phyloP scores from a whole-genome alignment of 2,329 filamentous ascomycete species.

The Juglanconis juglandina region DNA sequence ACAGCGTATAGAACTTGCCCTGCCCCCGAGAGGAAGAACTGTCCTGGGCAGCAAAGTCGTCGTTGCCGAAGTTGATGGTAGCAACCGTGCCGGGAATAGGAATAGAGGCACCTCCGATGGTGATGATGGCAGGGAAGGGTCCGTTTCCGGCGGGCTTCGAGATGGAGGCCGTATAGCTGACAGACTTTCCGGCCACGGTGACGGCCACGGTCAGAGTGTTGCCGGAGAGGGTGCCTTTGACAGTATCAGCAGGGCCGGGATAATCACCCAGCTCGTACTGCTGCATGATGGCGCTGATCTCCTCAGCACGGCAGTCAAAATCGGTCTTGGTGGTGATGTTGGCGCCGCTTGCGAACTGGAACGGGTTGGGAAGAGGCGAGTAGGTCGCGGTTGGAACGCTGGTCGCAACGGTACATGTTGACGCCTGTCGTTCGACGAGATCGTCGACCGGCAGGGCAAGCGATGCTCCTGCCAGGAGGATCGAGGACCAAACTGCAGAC shows the following conservation, averaged over 20 bases:
- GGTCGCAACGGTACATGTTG: slow-evolving; percentile 31
- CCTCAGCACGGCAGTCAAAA: slow-evolving; percentile 45
- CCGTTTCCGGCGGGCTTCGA: slow-evolving; percentile 39
- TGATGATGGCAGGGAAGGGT: slow-evolving; percentile 56
- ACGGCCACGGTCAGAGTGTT: slow-evolving; percentile 42
- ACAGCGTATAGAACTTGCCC: slow-evolving; percentile 58
- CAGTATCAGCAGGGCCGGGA: slow-evolving; percentile 42
- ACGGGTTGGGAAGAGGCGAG: slow-evolving; percentile 45
- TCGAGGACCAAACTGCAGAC: not conserved
- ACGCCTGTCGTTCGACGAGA: slow-evolving; percentile 34
- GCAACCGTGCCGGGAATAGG: slow-evolving; percentile 53
- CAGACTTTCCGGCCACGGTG: slow-evolving; percentile 41
- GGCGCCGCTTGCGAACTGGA: slow-evolving; percentile 40
- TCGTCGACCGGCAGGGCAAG: slow-evolving; percentile 28
- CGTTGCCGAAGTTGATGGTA: slow-evolving; percentile 57
- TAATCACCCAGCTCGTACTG: slow-evolving; percentile 50
- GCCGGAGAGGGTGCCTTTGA: slow-evolving; percentile 43
- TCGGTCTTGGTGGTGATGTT: slow-evolving; percentile 43
- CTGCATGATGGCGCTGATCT: slow-evolving; percentile 47
- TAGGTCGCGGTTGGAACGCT: slow-evolving; percentile 34
- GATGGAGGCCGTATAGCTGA: slow-evolving; percentile 43
- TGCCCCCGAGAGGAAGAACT: slow-evolving; percentile 46
- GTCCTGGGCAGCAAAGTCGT: slow-evolving; percentile 52
- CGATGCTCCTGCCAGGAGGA: slow-evolving; percentile 31
- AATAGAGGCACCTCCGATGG: slow-evolving; percentile 51